These are phyloP conservation scores for Lantana camara DNA, from an alignment of 257 asterid species.

Conservation along the genomic window DNA sequence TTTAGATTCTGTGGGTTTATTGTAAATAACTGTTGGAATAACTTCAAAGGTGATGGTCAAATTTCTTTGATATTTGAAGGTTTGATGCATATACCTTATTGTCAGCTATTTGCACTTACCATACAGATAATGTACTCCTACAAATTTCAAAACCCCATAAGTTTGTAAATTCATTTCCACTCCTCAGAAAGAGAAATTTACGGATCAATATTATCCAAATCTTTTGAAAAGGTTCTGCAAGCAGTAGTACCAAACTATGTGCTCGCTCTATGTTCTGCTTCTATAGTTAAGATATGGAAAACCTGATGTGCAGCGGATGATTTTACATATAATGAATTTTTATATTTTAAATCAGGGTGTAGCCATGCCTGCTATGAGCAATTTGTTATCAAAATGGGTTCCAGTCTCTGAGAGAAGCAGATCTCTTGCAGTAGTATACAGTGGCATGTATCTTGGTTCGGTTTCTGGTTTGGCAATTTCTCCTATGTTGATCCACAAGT, in stretches of 20 bases:
- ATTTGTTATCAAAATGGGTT: slow-evolving; percentile 89
- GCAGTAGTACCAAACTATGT: no score
- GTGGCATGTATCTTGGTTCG: slow-evolving; percentile 99
- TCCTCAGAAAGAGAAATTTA: no score
- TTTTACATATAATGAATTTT: slow-evolving; percentile 15
- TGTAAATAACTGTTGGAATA: neutral
- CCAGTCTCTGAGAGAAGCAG: slow-evolving; percentile 99
- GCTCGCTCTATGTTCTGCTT: neutral
- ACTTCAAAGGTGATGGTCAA: neutral
- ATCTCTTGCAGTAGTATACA: slow-evolving; percentile 93
- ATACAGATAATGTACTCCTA: neutral
- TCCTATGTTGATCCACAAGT: slow-evolving; percentile 76
- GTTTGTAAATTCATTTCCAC: neutral
- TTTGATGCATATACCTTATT: neutral
- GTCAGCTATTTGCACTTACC: neutral
- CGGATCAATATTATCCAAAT: neutral
- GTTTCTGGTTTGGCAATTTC: slow-evolving; percentile 91
- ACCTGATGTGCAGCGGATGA: neutral
- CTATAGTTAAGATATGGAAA: slow-evolving; percentile 7
- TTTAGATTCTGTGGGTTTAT: neutral
- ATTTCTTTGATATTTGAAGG: neutral
- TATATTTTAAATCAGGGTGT: slow-evolving; percentile 48
- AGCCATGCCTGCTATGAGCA: slow-evolving; percentile 99
- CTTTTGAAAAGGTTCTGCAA: slow-evolving; percentile 2
- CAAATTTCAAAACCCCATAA: slow-evolving; percentile 8